Evolutionary conservation across 352 stramenopile species (phyloP).

Genomic region (Globisporangium megalacanthum): DNA sequence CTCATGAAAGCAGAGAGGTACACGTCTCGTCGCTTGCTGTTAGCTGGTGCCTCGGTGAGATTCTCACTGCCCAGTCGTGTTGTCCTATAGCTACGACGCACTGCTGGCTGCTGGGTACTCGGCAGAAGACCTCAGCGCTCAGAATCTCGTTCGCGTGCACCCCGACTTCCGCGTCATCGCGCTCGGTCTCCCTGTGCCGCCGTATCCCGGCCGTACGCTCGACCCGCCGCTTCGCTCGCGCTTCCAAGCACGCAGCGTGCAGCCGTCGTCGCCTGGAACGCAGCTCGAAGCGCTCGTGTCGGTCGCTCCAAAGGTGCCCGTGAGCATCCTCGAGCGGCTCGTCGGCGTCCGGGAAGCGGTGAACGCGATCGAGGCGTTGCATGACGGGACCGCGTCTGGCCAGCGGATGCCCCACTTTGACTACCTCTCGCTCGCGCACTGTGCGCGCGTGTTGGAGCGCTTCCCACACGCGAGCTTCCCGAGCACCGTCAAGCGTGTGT

Average conservation of each 20-base stretch:
- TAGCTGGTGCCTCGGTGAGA: no score
- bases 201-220: slow-evolving; percentile 79
- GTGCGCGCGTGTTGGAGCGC: slow-evolving; percentile 36
- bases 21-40: background rate
- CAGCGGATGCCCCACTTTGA: slow-evolving; percentile 73
- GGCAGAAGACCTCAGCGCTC: slow-evolving; percentile 30
- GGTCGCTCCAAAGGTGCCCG: slow-evolving; percentile 37
- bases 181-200: slow-evolving; percentile 80
- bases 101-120: slow-evolving; percentile 53
- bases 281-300: slow-evolving; percentile 53
- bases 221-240: slow-evolving; percentile 84
- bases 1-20: slow-evolving; percentile 87
- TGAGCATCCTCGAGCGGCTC: slow-evolving; percentile 56
- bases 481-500: slow-evolving; percentile 38
- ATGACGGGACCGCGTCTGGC: slow-evolving; percentile 23
- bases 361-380: slow-evolving; percentile 63
- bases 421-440: slow-evolving; percentile 54
- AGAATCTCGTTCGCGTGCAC: slow-evolving; percentile 85
- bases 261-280: slow-evolving; percentile 52
- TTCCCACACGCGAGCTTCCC: slow-evolving; percentile 44
- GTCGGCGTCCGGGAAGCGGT: slow-evolving; percentile 65
- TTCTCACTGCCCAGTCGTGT: background rate
- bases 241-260: slow-evolving; percentile 77
- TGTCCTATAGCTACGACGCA: slow-evolving; percentile 43
- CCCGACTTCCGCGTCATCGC: slow-evolving; percentile 93